Base-by-base conservation (phyloP, 2,329 filamentous ascomycete species). In the Penicillium sp. region DNA sequence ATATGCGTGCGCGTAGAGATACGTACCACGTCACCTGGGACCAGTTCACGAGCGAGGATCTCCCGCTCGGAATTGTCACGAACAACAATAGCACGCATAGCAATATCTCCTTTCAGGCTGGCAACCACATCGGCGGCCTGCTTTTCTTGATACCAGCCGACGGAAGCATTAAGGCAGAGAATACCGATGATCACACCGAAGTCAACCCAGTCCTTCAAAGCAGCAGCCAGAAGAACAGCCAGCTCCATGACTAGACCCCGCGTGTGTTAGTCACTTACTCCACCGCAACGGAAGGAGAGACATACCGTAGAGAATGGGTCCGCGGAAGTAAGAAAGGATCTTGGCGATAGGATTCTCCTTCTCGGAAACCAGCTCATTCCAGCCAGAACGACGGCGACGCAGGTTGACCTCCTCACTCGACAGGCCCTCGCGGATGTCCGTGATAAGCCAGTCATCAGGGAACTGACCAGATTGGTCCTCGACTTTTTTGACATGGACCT, bases 131-230 rank as follows among this genome's bases (percentile, higher is more conserved):
- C 89, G 61, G 88, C 89, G 65, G 89, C 89, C 76, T 91, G 88
- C 79, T 91, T 92, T 77, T 92, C 89, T 74, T 91, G 89, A 74
- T 91, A 91, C 86, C 89, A 91, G 78, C 89, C 89, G 71, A 91
- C 89, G 64, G 87, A 78, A 60, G 89, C 89, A 77, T 92, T 92
- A 63, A 92, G 84, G 72, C 88, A 75, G 56, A 92, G 78, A 73
- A 92, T 92, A 78, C 85, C 89, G 68, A 89, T 86, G 73, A 92
- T 92, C 73, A 92, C 88, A 82, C 88, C 89, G 67, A 91, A 86
- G 76, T 92, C 89, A 64, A 91, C 82, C 88, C 88, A 92, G 75
- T 90, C 88, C 66, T 84, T 82, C 62, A 92, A 84, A 82, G 88
- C 89, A 69, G 87, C 87, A 64, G 89, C 88, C 69, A 92, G 82